Conservation (phyloP, 495 filamentous ascomycete species). For the Lophium mytilinum region DNA sequence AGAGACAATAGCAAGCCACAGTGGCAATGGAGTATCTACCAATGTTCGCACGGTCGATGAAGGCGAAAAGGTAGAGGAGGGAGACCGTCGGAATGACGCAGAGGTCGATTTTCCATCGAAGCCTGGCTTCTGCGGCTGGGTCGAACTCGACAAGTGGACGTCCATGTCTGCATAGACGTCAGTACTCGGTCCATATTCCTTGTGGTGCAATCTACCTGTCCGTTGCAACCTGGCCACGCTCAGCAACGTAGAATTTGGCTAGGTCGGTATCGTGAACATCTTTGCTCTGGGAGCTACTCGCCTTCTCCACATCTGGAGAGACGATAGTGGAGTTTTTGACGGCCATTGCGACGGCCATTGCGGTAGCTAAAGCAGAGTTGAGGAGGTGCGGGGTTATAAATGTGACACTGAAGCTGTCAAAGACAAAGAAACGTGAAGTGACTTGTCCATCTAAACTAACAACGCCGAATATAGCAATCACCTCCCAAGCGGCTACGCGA, state of each 20-base stretch:
- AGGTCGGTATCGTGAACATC: slow-evolving; percentile 18
- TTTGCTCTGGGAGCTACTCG: slow-evolving; percentile 3
- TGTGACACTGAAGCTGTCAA: too few species aligned
- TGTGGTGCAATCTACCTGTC: slow-evolving; percentile 43
- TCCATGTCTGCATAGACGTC: slow-evolving; percentile 39
- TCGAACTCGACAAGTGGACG: slow-evolving; percentile 51
- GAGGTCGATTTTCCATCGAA: slow-evolving; percentile 40
- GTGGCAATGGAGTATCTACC: slow-evolving; percentile 11
- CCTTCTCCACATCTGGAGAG: slow-evolving; percentile 1
- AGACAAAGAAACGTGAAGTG: too few species aligned
- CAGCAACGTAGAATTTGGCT: slow-evolving; percentile 43
- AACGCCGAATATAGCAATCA: too few species aligned
- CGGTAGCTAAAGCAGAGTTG: too few species aligned
- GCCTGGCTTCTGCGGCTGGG: slow-evolving; percentile 46
- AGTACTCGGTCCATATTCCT: not conserved
- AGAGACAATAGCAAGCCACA: not conserved
- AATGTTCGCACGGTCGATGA: slow-evolving; percentile 40
- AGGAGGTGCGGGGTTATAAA: too few species aligned
- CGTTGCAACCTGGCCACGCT: slow-evolving; percentile 50
- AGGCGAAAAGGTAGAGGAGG: slow-evolving; percentile 45
- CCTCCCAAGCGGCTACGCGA: too few species aligned
- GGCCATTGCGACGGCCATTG: too few species aligned
- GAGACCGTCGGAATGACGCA: slow-evolving; percentile 42
- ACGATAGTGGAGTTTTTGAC: too few species aligned
- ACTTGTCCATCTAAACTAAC: too few species aligned